Percentiles rank a stretch among this genome's conserved stretches.
Evolutionary conservation across 2,329 filamentous ascomycete genomes (phyloP).

Genomic region (Colletotrichum filicis): DNA sequence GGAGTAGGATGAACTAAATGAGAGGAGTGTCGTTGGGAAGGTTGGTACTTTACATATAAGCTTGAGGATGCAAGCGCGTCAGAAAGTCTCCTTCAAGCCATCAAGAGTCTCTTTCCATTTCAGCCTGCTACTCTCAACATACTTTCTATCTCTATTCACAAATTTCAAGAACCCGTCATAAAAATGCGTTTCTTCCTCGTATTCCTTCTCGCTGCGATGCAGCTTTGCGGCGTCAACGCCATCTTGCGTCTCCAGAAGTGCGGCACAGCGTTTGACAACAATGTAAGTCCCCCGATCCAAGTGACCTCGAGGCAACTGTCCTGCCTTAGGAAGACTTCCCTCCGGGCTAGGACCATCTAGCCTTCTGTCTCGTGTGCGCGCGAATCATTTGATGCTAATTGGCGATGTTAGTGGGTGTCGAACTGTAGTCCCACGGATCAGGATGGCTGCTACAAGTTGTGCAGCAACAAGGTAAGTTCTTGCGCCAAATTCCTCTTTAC

Average conservation of each 20-base stretch:
- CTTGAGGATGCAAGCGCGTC: not conserved
- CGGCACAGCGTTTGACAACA: not conserved
- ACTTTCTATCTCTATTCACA: not conserved
- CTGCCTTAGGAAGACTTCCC: accelerated
- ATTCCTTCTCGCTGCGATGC: not conserved
- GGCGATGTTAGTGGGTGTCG: not conserved
- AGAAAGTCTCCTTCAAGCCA: not conserved
- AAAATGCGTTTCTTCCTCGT: not conserved
- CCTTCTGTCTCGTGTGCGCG: not conserved
- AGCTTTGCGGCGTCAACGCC: not conserved
- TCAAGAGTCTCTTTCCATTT: no score
- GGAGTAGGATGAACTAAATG: not conserved
- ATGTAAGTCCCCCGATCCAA: not conserved
- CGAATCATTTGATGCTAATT: not conserved
- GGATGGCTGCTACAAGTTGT: not conserved
- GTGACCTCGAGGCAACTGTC: not conserved
- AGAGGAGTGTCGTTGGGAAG: no score
- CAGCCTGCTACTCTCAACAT: no score
- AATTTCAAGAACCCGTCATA: not conserved
- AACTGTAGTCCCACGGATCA: not conserved
- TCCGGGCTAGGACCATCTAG: accelerated
- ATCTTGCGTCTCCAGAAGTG: not conserved
- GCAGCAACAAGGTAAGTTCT: not conserved
- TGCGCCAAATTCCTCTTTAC: not conserved
- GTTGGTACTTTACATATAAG: not conserved